Evolutionary conservation across 2,329 filamentous ascomycete species (phyloP).

Genomic region (Aspergillus piperis): DNA sequence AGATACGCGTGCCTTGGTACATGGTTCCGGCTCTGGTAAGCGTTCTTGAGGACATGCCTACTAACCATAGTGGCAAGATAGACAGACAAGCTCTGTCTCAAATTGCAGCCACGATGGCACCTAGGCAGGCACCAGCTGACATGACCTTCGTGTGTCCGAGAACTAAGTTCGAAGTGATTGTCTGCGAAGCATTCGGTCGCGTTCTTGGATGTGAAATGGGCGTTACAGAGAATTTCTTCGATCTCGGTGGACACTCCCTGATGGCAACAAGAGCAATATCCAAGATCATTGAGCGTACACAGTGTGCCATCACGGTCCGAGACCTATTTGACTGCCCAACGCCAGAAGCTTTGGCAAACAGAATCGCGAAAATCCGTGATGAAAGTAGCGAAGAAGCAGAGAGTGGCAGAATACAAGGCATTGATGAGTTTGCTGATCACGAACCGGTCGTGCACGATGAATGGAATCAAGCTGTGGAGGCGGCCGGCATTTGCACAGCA

Average conservation of each 20-base stretch:
- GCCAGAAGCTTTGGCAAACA: neutral
- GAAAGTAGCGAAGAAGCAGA: neutral
- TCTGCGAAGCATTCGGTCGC: slow-evolving; percentile 6
- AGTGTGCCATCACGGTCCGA: neutral
- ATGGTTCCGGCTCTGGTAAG: slow-evolving; percentile 7
- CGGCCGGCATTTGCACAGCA: neutral
- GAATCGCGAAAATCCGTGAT: neutral
- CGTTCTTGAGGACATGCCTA: slow-evolving; percentile 9
- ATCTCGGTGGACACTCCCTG: slow-evolving; percentile 10
- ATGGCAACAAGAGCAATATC: slow-evolving; percentile 10
- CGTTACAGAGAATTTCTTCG: slow-evolving; percentile 7
- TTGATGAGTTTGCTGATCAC: too few relatives aligned
- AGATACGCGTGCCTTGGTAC: slow-evolving; percentile 5
- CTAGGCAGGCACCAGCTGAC: neutral
- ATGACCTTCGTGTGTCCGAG: neutral
- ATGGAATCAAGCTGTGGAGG: neutral
- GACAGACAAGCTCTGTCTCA: slow-evolving; percentile 6
- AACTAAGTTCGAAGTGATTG: neutral
- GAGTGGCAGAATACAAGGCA: too few relatives aligned
- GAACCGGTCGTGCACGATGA: neutral
- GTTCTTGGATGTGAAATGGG: neutral
- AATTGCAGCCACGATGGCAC: neutral
- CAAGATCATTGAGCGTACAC: neutral
- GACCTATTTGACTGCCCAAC: slow-evolving; percentile 5
- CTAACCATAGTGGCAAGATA: slow-evolving; percentile 11